Evolutionary conservation across 2,329 filamentous ascomycete genomes (phyloP).

Genomic region (Aspergillus jensenii): DNA sequence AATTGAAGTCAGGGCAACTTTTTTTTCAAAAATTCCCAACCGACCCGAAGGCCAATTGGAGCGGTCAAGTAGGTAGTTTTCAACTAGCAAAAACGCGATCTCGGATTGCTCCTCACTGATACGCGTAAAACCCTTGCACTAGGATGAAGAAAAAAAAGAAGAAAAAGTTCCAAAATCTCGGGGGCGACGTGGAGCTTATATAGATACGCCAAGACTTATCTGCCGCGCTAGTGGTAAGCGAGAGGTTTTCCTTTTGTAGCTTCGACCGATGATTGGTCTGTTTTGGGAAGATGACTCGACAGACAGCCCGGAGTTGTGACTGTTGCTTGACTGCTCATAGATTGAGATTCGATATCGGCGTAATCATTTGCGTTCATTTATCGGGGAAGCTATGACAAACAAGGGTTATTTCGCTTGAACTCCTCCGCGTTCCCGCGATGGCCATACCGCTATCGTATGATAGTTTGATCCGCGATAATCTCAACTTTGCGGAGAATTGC

Average conservation of each 20-base stretch:
- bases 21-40: constrained; percentile 79
- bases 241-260: constrained; percentile 1
- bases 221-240: constrained; percentile 30
- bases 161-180: constrained; percentile 26
- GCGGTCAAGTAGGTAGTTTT: constrained; percentile 79
- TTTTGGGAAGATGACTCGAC: not conserved
- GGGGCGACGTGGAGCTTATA: constrained; percentile 22
- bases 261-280: constrained; percentile 7
- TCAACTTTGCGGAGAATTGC: not conserved
- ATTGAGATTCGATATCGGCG: not conserved
- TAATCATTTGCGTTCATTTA: not conserved
- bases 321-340: not conserved
- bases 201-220: constrained; percentile 14
- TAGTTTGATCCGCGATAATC: too few relatives aligned
- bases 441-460: too few relatives aligned
- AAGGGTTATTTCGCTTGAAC: too few relatives aligned
- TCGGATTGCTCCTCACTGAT: constrained; percentile 87
- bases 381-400: too few relatives aligned
- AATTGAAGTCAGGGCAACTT: constrained; percentile 26
- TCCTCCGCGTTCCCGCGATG: too few relatives aligned
- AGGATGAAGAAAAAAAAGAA: constrained; percentile 41
- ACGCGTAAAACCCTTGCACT: constrained; percentile 71
- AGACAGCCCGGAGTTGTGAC: not conserved
- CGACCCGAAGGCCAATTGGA: constrained; percentile 69
- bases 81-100: constrained; percentile 87